These are phyloP conservation scores for Populus euphratica DNA, from an alignment of 345 rosid species.

Conservation along the genomic window DNA sequence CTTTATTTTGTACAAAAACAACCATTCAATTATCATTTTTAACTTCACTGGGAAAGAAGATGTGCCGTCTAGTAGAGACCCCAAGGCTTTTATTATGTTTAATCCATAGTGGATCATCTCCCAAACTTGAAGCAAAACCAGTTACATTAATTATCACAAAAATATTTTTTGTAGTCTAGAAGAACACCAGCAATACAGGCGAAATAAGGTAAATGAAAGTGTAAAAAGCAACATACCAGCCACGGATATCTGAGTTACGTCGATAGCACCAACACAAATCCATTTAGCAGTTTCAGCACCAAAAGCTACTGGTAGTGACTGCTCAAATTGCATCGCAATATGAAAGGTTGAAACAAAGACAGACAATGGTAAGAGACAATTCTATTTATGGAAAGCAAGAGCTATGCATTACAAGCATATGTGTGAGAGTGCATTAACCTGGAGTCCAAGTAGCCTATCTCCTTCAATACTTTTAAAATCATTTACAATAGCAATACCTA, in stretches of 20 bases:
- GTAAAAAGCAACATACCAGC: conserved; percentile 53
- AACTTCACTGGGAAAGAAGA: not conserved
- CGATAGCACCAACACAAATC: conserved; percentile 98
- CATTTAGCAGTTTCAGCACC: conserved; percentile 98
- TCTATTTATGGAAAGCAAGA: conserved; percentile 10
- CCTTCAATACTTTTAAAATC: conserved; percentile 99
- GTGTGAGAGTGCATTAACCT: conserved; percentile 37
- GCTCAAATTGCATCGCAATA: conserved; percentile 22
- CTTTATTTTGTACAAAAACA: not conserved
- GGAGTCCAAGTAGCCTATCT: conserved; percentile 91
- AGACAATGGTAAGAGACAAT: not conserved
- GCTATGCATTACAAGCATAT: not conserved
- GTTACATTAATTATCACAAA: not conserved
- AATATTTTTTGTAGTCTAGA: not conserved
- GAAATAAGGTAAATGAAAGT: not conserved
- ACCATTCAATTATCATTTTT: not conserved
- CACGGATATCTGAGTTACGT: conserved; percentile 84
- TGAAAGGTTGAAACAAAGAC: not conserved
- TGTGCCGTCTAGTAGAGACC: not conserved
- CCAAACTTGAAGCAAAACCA: not conserved
- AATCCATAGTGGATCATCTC: not conserved
- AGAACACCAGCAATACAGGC: not conserved
- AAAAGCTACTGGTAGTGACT: conserved; percentile 97
- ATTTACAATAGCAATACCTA: conserved; percentile 90
- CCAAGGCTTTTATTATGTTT: not conserved